Evolutionary conservation across 306 rosid species (phyloP), one percentile per base, ranked within the genome.

Genomic region (Calophaca sinica): DNA sequence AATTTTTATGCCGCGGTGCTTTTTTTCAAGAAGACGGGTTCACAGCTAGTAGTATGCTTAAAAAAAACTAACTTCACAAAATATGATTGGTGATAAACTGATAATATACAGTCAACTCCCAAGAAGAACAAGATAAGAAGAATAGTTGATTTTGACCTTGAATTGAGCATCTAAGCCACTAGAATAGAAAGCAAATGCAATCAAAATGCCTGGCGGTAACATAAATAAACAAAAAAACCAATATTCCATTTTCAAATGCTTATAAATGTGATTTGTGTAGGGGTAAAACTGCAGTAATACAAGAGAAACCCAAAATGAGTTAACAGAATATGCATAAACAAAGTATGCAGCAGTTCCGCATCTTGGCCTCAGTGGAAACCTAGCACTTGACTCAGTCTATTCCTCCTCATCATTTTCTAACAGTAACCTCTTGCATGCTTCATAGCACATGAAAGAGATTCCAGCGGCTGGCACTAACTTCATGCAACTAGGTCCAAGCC

Each of bases 401-500:
- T 82, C 90, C 74, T 94, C 87, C 2, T 86, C 88, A 0, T 82
- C 85, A 0, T 79, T 31, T 65, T 94, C 97, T 9, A 94, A 79
- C 46, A 94, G 78, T 79, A 94, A 80, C 82, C 73, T 86, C 93
- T 94, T 94, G 89, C 94, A 90, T n/a, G 96, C 96, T 84, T 94
- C 99, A 2, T 94, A 94, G 76, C 99, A 94, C 99, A 94, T 94
- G 70, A 94, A 92, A 8, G 99, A 92, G 79, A 94, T 94, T 64
- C 99, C 99, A 0, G 99, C 98, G 0, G 97, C 97, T 0, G 99
- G 99, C 38, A 94, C 92, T 78, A 94, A 78, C 86, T 94, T 94
- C 87, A 94, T 81, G 91, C 99, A 94, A 84, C 99, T 94, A 4
- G 99, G 99, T 44, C 90, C 96, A 4, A 94, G 86, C 33, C 99